Evolutionary conservation across 495 filamentous ascomycete species (phyloP).

Genomic region (Daldinia decipiens): DNA sequence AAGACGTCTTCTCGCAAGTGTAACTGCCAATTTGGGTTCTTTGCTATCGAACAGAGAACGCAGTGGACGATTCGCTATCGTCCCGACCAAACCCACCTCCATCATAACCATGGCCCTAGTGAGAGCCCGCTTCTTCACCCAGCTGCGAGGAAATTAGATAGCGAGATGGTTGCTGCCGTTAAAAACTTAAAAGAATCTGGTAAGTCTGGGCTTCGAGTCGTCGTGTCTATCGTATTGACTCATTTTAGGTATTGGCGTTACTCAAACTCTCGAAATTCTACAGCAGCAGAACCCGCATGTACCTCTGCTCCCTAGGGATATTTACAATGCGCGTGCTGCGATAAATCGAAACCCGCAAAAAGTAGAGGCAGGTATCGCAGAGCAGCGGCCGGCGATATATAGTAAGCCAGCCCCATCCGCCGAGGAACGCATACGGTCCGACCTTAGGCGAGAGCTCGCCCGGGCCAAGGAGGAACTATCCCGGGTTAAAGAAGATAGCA

Average conservation of each 20-base stretch:
- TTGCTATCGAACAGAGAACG: constrained; percentile 65
- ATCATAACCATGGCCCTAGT: constrained; percentile 66
- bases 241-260: constrained; percentile 61
- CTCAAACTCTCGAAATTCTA: constrained; percentile 64
- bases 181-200: constrained; percentile 65
- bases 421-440: constrained; percentile 65
- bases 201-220: constrained; percentile 43
- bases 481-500: constrained; percentile 56
- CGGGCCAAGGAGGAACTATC: constrained; percentile 60
- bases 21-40: constrained; percentile 68
- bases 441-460: constrained; percentile 62
- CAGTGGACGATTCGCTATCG: constrained; percentile 67
- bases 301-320: constrained; percentile 64
- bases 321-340: constrained; percentile 67
- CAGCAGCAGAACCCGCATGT: constrained; percentile 65
- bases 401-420: constrained; percentile 65
- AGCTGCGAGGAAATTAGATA: constrained; percentile 65
- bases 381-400: constrained; percentile 65
- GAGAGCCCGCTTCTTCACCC: constrained; percentile 66
- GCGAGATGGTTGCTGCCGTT: constrained; percentile 66
- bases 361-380: constrained; percentile 60
- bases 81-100: constrained; percentile 59
- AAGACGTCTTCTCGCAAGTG: constrained; percentile 68
- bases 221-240: constrained; percentile 35
- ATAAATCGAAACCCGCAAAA: constrained; percentile 68